Evolutionary conservation across 345 rosid genomes (phyloP).

Genomic region (Pelargonium nanum): DNA sequence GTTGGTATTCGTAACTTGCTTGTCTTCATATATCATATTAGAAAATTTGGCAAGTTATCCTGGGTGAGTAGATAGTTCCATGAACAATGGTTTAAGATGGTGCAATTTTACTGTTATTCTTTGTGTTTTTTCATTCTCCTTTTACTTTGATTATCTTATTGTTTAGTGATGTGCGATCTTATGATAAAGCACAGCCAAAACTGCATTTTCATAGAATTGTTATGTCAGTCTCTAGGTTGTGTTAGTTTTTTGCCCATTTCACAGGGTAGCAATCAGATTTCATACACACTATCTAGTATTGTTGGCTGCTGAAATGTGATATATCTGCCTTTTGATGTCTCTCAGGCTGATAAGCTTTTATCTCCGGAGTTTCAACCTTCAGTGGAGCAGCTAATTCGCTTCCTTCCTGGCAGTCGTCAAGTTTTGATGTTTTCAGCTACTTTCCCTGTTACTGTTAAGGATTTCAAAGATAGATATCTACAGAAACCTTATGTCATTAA

Average conservation of each 20-base stretch:
- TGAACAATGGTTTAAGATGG: neutral
- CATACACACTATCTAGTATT: neutral
- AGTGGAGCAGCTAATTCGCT: conserved; percentile 77
- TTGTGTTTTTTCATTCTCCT: neutral
- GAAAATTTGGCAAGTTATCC: neutral
- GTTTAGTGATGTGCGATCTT: neutral
- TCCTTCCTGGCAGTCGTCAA: conserved; percentile 78
- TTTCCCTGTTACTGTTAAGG: conserved; percentile 96
- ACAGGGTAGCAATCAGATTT: no score
- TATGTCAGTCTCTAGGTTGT: no score
- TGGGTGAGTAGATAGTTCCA: neutral
- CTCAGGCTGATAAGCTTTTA: conserved; percentile 95
- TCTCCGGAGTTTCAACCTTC: conserved; percentile 99
- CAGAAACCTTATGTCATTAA: conserved; percentile 80
- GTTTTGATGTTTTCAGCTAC: conserved; percentile 97
- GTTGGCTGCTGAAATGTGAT: neutral
- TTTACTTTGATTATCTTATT: neutral
- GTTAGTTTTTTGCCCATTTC: no score
- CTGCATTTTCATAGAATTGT: no score
- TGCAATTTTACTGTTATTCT: neutral
- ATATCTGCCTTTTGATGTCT: conserved; percentile 11
- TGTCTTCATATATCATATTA: neutral
- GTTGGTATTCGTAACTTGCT: neutral
- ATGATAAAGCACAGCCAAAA: no score
- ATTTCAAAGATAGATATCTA: conserved; percentile 84